Base-by-base conservation (phyloP, 2,329 filamentous ascomycete genomes). In the Aspergillus pseudonomiae region DNA sequence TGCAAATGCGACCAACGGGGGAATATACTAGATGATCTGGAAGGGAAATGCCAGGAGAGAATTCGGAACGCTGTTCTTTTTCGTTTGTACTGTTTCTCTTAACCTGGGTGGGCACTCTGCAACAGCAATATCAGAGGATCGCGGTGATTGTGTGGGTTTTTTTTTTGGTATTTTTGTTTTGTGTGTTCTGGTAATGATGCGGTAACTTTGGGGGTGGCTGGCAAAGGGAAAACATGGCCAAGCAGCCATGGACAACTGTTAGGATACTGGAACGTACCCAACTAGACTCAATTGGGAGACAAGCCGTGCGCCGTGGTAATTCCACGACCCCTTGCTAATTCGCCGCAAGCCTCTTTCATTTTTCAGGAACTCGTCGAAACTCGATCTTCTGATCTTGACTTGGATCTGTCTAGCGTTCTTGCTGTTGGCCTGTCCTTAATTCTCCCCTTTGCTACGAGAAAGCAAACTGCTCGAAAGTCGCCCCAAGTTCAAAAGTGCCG, bases 331-430 rank as follows among this genome's bases (percentile, higher is more conserved):
- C 32, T 55, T 55, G 52, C 52, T 55, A 36, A 55, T 55, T 55
- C 52, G 52, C 52, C 52, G 52, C 14, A 55, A 55, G 58, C 41
- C 39, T 41, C 56, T 59, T 58, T 36, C 36, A 59, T 58, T 45
- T 45, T 60, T 69, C 72, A 69, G 67, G 53, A 54, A 26, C 58
- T 64, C 58, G 55, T 62, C 58, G 45, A 57, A 69, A 32, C 70
- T 71, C 67, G 58, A 60, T 53, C 58, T 62, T 58, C 56, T 69
- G 67, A 71, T 68, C 70, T 73, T 62, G 70, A 72, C 69, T 67
- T 69, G 66, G 67, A 67, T 71, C 65, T 34, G 66, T 68, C 69
- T 69, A 65, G 65, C 68, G 65, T 66, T 68, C 66, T 72, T 67
- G 64, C 66, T 65, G 65, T 58, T 55, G 46, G 36, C 43, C 30